Base-by-base conservation (phyloP, 768 basidiomycete species). In the Calocybe cyanea region DNA sequence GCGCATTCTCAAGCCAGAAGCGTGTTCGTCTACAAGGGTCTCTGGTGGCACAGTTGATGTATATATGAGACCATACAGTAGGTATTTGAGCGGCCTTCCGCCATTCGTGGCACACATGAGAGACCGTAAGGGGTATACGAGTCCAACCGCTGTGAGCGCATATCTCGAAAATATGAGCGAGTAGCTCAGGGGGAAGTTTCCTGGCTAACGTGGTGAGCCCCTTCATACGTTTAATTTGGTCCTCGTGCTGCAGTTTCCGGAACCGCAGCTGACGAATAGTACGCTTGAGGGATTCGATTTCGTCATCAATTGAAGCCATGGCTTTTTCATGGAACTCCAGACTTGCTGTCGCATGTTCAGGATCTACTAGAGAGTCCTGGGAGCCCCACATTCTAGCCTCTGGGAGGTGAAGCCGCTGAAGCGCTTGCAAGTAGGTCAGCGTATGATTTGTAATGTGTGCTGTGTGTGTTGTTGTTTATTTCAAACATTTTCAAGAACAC, bases 101-200 rank as follows among this genome's bases (percentile, higher is more conserved):
- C 82, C 82, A 85, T 41, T 71, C 64, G 2, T 73, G 68, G 54
- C 80, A 84, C 33, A 83, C 78, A 38, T 80, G 76, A 8, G 80
- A 82, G 33, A 70, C 71, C 24, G 72, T 65, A 11, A 83, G 56
- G 15, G 81, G 81, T 15, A 73, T 77, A 20, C 71, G 68, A 20
- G 72, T 73, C 75, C 77, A 81, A 10, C 76, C 74, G 37, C 69
- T 67, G 17, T 60, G 61, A 3, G 72, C 69, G 57, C 77, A 78
- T 31, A 67, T 61, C 48, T 77, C 73, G 53, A 83, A 78, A 25
- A 83, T 75, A 48, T 62, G 57, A 21, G 73, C 73, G 19, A 84
- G 68, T 19, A 83, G 59, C 55, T 84, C 81, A 1, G 63, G 63
- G 3, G 79, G 78, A 44, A 81, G 65, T 18, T 73, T 76, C n/a